A percentile compares a stretch with the other conserved stretches of the same genome.
Evolutionary conservation across 139 green algal genomes (phyloP).

Genomic region (Auxenochlorella protothecoides): DNA sequence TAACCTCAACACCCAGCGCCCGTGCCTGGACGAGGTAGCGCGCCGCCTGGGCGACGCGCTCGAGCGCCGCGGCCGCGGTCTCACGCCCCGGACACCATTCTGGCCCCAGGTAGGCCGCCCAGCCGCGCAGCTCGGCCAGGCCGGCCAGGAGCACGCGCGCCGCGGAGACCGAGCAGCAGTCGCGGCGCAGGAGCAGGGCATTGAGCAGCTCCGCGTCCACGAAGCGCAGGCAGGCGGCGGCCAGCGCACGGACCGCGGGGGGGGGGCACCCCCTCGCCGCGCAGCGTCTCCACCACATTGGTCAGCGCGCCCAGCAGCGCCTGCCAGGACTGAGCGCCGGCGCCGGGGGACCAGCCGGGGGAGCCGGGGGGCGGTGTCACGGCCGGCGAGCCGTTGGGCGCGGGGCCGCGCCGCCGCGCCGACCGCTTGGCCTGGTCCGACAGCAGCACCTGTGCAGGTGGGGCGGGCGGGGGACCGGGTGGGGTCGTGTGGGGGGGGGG

Average conservation of each 20-base stretch:
- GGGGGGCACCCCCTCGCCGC: constrained; percentile 73
- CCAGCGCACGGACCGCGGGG: constrained; percentile 69
- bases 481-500: neutral
- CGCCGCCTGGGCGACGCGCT: constrained; percentile 32
- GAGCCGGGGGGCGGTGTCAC: no score
- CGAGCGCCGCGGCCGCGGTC: constrained; percentile 24
- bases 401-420: constrained; percentile 12
- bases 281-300: constrained; percentile 65
- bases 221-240: constrained; percentile 83
- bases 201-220: constrained; percentile 99
- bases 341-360: no score
- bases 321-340: constrained; percentile 51
- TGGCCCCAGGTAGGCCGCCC: constrained; percentile 55
- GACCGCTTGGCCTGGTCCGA: constrained; percentile 37
- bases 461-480: no score
- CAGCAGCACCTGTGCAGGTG: constrained; percentile 21
- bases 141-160: constrained; percentile 98
- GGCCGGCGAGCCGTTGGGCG: no score
- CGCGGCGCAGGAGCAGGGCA: constrained; percentile 91
- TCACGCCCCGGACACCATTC: constrained; percentile 13
- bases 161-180: constrained; percentile 99
- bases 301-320: constrained; percentile 80
- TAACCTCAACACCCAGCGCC: neutral
- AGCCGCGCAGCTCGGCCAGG: constrained; percentile 86
- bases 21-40: constrained; percentile 30